Evolutionary conservation across 1,284 basidiomycete species (phyloP).

Genomic region (Ustilago hordei): DNA sequence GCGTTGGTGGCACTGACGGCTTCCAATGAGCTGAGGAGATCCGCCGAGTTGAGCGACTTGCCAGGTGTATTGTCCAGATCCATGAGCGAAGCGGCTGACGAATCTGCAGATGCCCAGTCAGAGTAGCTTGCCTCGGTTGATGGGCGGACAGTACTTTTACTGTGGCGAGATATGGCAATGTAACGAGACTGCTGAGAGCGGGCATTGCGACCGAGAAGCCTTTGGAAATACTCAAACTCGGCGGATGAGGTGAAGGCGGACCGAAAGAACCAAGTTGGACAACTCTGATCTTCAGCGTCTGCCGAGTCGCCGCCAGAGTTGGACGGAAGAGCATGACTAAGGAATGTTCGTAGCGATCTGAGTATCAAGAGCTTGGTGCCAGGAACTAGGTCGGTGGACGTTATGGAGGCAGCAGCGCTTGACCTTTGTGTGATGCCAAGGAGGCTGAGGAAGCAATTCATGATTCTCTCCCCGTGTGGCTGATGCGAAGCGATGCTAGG

Average conservation of each 20-base stretch:
- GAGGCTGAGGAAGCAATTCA: conserved; percentile 61
- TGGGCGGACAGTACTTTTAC: not conserved
- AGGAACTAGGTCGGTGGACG: conserved; percentile 34
- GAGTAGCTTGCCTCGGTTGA: conserved; percentile 7
- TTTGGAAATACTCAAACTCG: conserved; percentile 57
- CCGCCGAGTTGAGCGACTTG: conserved; percentile 8
- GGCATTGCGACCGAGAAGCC: conserved; percentile 29
- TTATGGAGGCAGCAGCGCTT: conserved; percentile 31
- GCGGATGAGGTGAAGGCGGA: conserved; percentile 49
- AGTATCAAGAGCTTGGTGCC: conserved; percentile 48
- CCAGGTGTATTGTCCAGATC: conserved; percentile 16
- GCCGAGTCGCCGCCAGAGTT: conserved; percentile 4
- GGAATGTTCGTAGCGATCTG: conserved; percentile 34
- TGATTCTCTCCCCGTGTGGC: conserved; percentile 57
- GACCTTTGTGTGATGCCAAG: conserved; percentile 55
- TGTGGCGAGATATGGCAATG: conserved; percentile 3
- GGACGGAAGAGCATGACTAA: conserved; percentile 25
- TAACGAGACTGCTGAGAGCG: conserved; percentile 7
- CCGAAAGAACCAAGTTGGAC: conserved; percentile 63
- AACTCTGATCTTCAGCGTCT: conserved; percentile 6
- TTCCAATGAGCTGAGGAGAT: conserved; percentile 30
- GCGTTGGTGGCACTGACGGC: not conserved
- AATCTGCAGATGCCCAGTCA: conserved; percentile 17
- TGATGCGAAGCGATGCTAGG: conserved; percentile 25
- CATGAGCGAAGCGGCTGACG: conserved; percentile 24